Base-by-base conservation (phyloP, 352 stramenopile genomes). In the Phytophthora uliginosa region DNA sequence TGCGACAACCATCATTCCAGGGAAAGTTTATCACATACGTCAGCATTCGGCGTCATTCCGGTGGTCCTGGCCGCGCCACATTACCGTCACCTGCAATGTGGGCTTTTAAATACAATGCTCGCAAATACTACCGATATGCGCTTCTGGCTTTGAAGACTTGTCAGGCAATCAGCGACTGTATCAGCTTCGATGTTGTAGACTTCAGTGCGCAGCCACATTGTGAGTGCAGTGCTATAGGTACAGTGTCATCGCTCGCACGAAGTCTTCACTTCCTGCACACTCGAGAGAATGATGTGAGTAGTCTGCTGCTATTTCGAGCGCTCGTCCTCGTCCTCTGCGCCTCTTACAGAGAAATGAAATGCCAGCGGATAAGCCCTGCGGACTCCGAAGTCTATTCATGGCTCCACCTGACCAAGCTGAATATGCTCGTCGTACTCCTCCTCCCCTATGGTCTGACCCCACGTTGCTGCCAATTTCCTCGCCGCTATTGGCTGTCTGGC, bases 31-130 rank as follows among this genome's bases (percentile, higher is more conserved):
- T 62, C 45, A 20, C 7, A 36, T 61, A 51, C 47, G 34, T 66
- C 36, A 58, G 2, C 6, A 42, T 42, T 42, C 36, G 36, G 36
- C 36, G 36, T 42, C 67, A 74, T 75, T 67, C 63, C 69, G 69
- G 62, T 75, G 69, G 69, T 75, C 61, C 26, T 71, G 54, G 45
- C 55, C 45, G 36, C 57, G 36, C 36, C 15, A 15, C 10, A 17
- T 15, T 18, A 15, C 9, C 15, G 36, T 17, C 8, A 13, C 24
- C 24, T 26, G 24, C 24, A 26, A 26, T 26, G 24, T 3, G 24
- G 24, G 1, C 24, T 26, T n/a, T n/a, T n/a, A 38, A 38, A 38
- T 40, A 40, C 34, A 40, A 40, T 40, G 24, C 24, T 26, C 24
- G 1, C 24, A 26, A 26, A 26, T 26, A 26, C 24, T 26, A 26